Conservation (phyloP, 345 rosid genomes). For the Salix exigua region DNA sequence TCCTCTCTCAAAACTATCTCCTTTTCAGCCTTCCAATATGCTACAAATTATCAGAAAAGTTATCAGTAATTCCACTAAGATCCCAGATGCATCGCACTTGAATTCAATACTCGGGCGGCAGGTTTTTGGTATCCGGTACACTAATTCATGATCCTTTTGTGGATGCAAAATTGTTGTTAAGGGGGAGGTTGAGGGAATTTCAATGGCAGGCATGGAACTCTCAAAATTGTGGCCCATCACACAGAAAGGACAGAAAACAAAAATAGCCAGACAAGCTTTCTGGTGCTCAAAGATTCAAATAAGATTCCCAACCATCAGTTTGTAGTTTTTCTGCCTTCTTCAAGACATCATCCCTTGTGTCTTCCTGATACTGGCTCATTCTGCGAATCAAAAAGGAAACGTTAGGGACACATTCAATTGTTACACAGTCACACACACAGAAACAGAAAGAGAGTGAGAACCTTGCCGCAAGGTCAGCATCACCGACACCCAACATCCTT, state of each 20-base stretch:
- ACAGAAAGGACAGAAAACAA: neutral
- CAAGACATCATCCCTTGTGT: slow-evolving; percentile 63
- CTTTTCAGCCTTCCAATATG: neutral
- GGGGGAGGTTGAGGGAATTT: neutral
- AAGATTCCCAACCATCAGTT: slow-evolving; percentile 71
- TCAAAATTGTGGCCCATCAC: neutral
- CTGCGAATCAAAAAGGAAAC: slow-evolving; percentile 28
- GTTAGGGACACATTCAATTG: neutral
- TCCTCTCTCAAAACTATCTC: neutral
- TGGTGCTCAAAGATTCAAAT: slow-evolving; percentile 22
- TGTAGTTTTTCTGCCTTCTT: slow-evolving; percentile 68
- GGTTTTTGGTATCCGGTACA: neutral
- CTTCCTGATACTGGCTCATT: slow-evolving; percentile 89
- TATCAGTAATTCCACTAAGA: neutral
- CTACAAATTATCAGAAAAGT: neutral
- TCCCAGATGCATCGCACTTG: neutral
- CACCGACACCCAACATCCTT: slow-evolving; percentile 66
- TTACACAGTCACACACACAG: neutral
- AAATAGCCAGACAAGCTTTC: neutral
- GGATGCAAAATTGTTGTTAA: neutral
- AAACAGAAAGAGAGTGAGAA: slow-evolving; percentile 2
- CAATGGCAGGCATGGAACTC: neutral
- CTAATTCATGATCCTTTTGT: neutral
- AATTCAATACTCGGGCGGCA: neutral
- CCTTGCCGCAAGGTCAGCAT: slow-evolving; percentile 57